Percentiles rank a stretch among this genome's conserved stretches.
These are phyloP conservation scores for Kalmanozyma brasiliensis DNA, from an alignment of 1,284 basidiomycete species.

Conservation along the genomic window DNA sequence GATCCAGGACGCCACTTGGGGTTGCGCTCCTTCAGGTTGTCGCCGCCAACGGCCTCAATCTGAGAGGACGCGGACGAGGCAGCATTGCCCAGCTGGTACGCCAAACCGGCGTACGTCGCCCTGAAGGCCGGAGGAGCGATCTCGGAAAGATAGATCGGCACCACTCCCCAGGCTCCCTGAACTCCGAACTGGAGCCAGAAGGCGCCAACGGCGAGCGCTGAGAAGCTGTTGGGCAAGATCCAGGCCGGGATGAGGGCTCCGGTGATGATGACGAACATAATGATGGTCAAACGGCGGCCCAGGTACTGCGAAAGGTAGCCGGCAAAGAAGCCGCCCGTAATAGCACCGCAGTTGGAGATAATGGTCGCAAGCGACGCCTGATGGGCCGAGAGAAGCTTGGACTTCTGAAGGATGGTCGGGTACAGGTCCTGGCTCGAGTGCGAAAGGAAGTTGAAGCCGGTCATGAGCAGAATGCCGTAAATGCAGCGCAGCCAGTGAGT, in stretches of 20 bases:
- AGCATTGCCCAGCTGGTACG: constrained; percentile 82
- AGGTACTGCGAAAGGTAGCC: constrained; percentile 84
- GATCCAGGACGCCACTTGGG: constrained; percentile 43
- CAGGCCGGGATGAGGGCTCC: constrained; percentile 65
- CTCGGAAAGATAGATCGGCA: constrained; percentile 88
- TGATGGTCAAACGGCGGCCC: constrained; percentile 87
- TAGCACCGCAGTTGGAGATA: constrained; percentile 83
- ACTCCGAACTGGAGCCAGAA: constrained; percentile 71
- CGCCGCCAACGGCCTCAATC: constrained; percentile 82
- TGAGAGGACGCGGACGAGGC: constrained; percentile 86
- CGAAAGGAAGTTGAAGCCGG: constrained; percentile 86
- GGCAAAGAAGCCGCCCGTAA: constrained; percentile 80
- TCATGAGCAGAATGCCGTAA: constrained; percentile 75
- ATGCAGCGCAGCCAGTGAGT: constrained; percentile 85
- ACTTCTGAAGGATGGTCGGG: constrained; percentile 60
- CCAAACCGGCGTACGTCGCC: constrained; percentile 89
- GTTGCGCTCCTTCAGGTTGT: constrained; percentile 56
- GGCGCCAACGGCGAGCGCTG: constrained; percentile 68
- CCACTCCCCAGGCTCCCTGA: constrained; percentile 72
- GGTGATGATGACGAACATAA: constrained; percentile 71
- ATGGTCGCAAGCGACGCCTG: constrained; percentile 86
- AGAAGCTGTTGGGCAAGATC: constrained; percentile 68
- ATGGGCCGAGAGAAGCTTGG: constrained; percentile 68
- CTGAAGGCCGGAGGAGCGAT: constrained; percentile 91
- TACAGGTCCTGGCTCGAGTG: constrained; percentile 63